Conservation (phyloP, 805 yeast species). For the Myxozyma mucilagina region DNA sequence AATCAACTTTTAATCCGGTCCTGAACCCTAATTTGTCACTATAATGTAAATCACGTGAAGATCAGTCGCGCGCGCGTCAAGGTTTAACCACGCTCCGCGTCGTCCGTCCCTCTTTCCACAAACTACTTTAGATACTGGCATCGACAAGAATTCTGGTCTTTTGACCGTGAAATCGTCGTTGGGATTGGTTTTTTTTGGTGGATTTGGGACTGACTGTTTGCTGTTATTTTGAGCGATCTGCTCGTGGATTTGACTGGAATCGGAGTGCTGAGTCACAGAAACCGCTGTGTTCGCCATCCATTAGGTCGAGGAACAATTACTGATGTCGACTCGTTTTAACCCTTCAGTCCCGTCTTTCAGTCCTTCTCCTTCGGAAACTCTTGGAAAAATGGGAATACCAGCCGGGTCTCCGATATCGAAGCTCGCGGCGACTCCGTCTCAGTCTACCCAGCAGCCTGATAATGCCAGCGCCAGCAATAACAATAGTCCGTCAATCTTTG, state of each 20-base stretch:
- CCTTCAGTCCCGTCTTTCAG: slow-evolving; percentile 22
- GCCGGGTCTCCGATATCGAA: neutral
- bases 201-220: neutral
- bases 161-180: too few species aligned
- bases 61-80: too few species aligned
- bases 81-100: too few species aligned
- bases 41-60: too few species aligned
- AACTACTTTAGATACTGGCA: too few species aligned
- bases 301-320: neutral
- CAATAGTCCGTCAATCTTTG: neutral
- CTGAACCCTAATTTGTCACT: too few species aligned
- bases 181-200: neutral
- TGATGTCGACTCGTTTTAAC: slow-evolving; percentile 27
- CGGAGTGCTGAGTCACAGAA: neutral
- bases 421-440: slow-evolving; percentile 2
- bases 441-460: neutral
- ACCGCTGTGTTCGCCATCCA: neutral
- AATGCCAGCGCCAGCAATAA: neutral
- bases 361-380: slow-evolving; percentile 10
- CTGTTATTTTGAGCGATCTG: too few species aligned
- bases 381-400: neutral
- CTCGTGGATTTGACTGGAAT: too few species aligned
- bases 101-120: too few species aligned
- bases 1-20: too few species aligned
- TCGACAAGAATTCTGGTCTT: too few species aligned